Evolutionary conservation across 192 early-diverging fungal species (phyloP).

Genomic region (Backusella mclennaniae): DNA sequence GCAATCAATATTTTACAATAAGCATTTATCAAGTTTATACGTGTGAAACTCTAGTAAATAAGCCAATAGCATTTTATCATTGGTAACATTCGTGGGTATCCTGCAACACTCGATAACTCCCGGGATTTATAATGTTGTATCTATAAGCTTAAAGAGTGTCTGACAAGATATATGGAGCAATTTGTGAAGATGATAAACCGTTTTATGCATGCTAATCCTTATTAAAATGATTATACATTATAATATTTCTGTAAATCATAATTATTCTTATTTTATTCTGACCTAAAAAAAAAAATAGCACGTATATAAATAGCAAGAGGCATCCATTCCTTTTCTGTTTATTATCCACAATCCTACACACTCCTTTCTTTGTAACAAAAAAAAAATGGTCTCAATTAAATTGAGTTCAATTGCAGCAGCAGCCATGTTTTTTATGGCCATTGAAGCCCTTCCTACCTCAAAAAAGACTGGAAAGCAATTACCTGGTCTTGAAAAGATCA

Average conservation of each 20-base stretch:
- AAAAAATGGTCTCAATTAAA: background rate
- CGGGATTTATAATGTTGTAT: background rate
- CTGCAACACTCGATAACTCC: background rate
- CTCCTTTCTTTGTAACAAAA: background rate
- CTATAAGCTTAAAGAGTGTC: background rate
- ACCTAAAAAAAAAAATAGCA: background rate
- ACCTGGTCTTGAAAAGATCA: conserved; percentile 28
- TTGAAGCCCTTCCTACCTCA: background rate
- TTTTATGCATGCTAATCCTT: background rate
- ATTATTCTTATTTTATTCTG: background rate
- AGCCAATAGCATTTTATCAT: background rate
- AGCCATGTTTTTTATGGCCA: background rate
- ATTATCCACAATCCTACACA: background rate
- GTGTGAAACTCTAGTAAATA: background rate
- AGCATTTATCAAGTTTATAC: background rate
- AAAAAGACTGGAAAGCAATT: background rate
- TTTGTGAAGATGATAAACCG: background rate
- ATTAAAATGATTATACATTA: background rate
- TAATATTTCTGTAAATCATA: background rate
- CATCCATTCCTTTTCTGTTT: background rate
- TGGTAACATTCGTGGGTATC: background rate
- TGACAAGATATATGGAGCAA: background rate
- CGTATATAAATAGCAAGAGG: background rate
- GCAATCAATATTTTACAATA: background rate
- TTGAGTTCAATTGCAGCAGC: background rate